phyloP scores from a whole-genome alignment of 2,329 filamentous ascomycete species.

The Cladosporium sphaerospermum region DNA sequence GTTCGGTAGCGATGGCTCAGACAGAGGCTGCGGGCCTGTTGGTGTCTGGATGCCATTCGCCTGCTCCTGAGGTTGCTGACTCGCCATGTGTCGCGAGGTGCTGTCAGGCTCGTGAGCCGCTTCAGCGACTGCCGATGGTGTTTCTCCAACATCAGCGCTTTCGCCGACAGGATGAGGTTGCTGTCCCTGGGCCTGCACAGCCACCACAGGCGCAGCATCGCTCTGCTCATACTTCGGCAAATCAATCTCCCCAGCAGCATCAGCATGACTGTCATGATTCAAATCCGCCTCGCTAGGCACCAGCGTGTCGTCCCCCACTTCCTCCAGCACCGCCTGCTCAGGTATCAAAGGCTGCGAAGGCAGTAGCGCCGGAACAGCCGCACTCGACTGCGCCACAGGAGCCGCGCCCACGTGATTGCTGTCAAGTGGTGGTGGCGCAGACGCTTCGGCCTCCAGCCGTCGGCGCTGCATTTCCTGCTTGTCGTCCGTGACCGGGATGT shows the following conservation, averaged over 20 bases:
- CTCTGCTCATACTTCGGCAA: slow-evolving; percentile 18
- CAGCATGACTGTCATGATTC: slow-evolving; percentile 17
- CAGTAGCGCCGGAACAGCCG: background rate
- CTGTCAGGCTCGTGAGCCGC: background rate
- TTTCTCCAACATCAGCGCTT: background rate
- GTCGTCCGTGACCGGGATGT: slow-evolving; percentile 51
- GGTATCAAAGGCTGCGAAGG: background rate
- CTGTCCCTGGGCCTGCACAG: background rate
- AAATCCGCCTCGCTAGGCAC: background rate
- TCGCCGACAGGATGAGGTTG: background rate
- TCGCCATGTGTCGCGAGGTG: background rate
- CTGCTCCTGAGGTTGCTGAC: background rate
- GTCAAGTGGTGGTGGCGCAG: slow-evolving; percentile 30
- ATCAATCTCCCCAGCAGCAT: slow-evolving; percentile 12
- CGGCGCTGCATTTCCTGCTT: slow-evolving; percentile 67
- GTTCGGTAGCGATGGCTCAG: background rate
- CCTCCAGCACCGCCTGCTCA: background rate
- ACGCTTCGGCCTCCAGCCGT: slow-evolving; percentile 36
- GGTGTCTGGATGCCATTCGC: background rate
- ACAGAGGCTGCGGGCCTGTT: background rate
- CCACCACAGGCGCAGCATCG: slow-evolving; percentile 4
- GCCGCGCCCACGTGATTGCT: background rate
- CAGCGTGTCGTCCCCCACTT: background rate
- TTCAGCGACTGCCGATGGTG: background rate
- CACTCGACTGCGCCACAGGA: background rate